These are phyloP conservation scores for Trametes polyzona DNA, from an alignment of 1,284 basidiomycete species.

Conservation along the genomic window DNA sequence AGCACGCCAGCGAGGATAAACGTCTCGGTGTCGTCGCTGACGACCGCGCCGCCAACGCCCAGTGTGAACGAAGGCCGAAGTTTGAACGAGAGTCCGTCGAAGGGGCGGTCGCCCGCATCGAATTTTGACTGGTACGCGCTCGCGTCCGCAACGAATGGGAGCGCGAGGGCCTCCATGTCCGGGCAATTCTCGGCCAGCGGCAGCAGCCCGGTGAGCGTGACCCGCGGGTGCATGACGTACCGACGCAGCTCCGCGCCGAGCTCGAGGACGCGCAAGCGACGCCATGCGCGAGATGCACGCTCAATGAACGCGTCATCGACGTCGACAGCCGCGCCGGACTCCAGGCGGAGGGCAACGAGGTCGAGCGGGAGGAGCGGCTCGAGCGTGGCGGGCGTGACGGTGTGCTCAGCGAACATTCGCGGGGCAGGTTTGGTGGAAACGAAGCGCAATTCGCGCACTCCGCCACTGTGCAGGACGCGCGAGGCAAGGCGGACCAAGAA, in stretches of 20 bases:
- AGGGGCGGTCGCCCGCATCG: slow-evolving; percentile 15
- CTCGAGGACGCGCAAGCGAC: slow-evolving; percentile 14
- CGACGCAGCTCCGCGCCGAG: slow-evolving; percentile 22
- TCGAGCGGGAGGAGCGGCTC: slow-evolving; percentile 19
- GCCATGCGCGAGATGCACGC: slow-evolving; percentile 19
- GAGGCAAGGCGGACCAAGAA: slow-evolving; percentile 14
- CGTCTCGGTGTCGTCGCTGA: slow-evolving; percentile 4
- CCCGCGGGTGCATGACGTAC: not conserved
- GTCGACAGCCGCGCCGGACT: slow-evolving; percentile 16
- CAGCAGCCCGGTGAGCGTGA: slow-evolving; percentile 16
- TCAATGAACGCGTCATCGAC: slow-evolving; percentile 18
- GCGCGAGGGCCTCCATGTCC: slow-evolving; percentile 3
- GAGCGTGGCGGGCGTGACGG: slow-evolving; percentile 14
- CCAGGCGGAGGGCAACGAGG: slow-evolving; percentile 11
- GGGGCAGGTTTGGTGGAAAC: not conserved
- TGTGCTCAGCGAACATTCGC: not conserved
- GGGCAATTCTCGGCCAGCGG: slow-evolving; percentile 19
- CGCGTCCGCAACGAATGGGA: slow-evolving; percentile 13
- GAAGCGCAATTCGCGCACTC: slow-evolving; percentile 8
- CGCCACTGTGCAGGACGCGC: not conserved
- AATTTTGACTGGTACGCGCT: slow-evolving; percentile 8
- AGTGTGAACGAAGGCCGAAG: slow-evolving; percentile 3
- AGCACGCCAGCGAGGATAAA: slow-evolving; percentile 20
- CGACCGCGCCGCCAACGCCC: slow-evolving; percentile 10
- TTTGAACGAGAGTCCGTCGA: slow-evolving; percentile 16